Evolutionary conservation across 331 rosid genomes (phyloP), one percentile per base, ranked within the genome.

Genomic region (Rhamnella rubrinervis): DNA sequence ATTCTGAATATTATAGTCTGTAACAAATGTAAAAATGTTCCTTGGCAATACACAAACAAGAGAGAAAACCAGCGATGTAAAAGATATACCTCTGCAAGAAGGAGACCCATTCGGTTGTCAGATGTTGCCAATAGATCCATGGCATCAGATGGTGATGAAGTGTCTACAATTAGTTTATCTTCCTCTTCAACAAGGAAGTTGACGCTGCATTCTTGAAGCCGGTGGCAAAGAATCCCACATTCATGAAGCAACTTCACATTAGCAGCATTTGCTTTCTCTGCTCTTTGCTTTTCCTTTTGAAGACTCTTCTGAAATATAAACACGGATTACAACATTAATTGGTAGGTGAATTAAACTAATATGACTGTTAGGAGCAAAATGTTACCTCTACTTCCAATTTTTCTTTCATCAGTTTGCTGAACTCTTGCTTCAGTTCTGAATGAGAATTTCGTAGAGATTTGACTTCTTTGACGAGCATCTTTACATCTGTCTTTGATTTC

Each of bases 181-280:
- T 89, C 98, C 83, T 91, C 96, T 76, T 91, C 96, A 50, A 87
- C 81, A 55, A 90, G 96, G 71, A 93, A 93, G 75, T 87, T 89
- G 64, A 93, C 91, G 50, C 92, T 91, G 59, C 97, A 93, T 72
- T 91, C 98, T 63, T 70, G 83, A 76, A 93, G 97, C 75, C 96
- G 87, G 74, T 75, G 71, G 59, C 75, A 85, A 81, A 93, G 98
- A 70, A 91, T 84, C 80, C 75, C 85, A 82, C 97, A 91, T 77
- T 88, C 95, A 52, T 87, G 95, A 74, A 93, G 80, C 82, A 93
- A 77, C 85, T 89, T 91, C n/a, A 78, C 70, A 77, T 87, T 85
- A 53, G 87, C 88, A 56, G 59, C 55, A 55, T 74, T 71, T 66
- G 88, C 83, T 14, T 61, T 74, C 65, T 88, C 92, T 75, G 67